Evolutionary conservation across 2,329 filamentous ascomycete genomes (phyloP), one percentile per base, ranked within the genome.

Genomic region (Diaporthe destruens): DNA sequence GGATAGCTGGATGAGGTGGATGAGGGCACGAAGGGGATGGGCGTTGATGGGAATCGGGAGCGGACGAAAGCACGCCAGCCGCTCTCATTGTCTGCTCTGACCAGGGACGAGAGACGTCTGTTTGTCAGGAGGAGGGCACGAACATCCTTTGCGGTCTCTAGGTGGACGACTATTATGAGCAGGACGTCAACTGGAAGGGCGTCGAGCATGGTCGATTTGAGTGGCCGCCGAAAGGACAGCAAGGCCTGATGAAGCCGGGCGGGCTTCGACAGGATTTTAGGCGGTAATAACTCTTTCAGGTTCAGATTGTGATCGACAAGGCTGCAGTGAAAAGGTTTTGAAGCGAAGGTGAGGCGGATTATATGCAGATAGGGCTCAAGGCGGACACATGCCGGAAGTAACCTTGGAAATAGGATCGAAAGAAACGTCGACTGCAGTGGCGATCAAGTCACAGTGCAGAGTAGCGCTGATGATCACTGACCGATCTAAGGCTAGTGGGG

Each of bases 41-140:
- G 73, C 7, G 86, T 77, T 5, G 82, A 84, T 1, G 81, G 80
- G 73, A 89, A 89, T 29, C 81, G 79, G 49, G 78, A 80, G 55
- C 80, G 82, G 56, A 86, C 84, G 72, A 89, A 89, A 53, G 83
- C 80, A 23, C 83, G 83, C 88, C 88, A 90, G 18, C 87, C 87
- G 32, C 81, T 81, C 2, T 82, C 77, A 20, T 68, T 76, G 7
- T 77, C 76, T 42, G 66, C 9, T 2, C 69, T 54, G 42, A 87
- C 76, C 23, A 87, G 78, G 14, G 75, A 76, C 71, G 83, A 78
- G 9, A 87, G 79, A 2, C 80, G 80, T 29, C 77, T 82, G 68
- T 83, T 86, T 5, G 84, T 78, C 8, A 79, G 74, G 4, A 80
- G 78, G 12, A 89, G 80, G 72, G 80, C 78, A 20, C 85, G 82